These are phyloP conservation scores for Fragilaria radians DNA, from an alignment of 108 stramenopile species.

Conservation along the genomic window DNA sequence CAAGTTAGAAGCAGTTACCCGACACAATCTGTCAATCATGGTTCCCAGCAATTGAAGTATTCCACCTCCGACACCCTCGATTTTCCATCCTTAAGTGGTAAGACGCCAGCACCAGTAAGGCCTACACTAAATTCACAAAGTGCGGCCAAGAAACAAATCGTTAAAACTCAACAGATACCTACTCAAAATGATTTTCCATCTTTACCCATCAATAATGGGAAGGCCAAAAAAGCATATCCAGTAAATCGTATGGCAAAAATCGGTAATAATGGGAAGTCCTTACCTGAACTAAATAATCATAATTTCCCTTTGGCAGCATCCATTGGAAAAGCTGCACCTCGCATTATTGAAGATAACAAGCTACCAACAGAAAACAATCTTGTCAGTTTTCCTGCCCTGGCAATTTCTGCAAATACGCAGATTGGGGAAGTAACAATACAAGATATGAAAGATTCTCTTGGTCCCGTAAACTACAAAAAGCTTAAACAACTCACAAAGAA, in stretches of 20 bases:
- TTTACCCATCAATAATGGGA: too few relatives aligned
- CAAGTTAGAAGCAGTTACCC: background rate
- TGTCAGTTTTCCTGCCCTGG: constrained; percentile 39
- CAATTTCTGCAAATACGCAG: constrained; percentile 21
- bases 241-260: too few relatives aligned
- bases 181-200: too few relatives aligned
- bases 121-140: too few relatives aligned
- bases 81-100: constrained; percentile 20
- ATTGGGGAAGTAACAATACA: constrained; percentile 52
- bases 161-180: too few relatives aligned
- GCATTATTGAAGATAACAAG: background rate
- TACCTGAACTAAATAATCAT: background rate
- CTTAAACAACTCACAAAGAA: constrained; percentile 66
- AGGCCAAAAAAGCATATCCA: too few relatives aligned
- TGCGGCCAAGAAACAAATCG: too few relatives aligned
- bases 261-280: background rate
- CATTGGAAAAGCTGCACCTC: background rate
- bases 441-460: constrained; percentile 61
- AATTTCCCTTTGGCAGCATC: background rate
- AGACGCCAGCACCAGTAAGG: too few relatives aligned
- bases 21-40: background rate
- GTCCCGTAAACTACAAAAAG: constrained; percentile 64
- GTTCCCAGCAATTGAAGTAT: background rate
- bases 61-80: constrained; percentile 16
- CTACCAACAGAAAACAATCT: constrained; percentile 18